A percentile compares a stretch with the other conserved stretches of the same genome.
phyloP scores from a whole-genome alignment of 225 moss, liverwort and hornwort species.

The Polytrichum commune region DNA sequence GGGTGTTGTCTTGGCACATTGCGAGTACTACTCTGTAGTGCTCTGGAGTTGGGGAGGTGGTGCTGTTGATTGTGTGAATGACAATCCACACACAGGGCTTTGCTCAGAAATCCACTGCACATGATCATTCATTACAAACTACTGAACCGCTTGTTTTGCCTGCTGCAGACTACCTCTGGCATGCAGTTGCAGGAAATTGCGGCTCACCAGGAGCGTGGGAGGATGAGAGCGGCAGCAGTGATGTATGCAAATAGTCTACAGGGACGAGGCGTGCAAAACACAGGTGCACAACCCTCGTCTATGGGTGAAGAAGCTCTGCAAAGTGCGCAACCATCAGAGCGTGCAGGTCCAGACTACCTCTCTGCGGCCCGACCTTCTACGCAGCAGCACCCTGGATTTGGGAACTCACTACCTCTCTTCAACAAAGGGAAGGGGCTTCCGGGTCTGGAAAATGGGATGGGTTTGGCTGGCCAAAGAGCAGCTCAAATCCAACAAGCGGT shows the following conservation, averaged over 20 bases:
- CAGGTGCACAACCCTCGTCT: slow-evolving; percentile 25
- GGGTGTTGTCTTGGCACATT: neutral
- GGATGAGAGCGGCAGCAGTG: slow-evolving; percentile 27
- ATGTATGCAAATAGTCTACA: slow-evolving; percentile 35
- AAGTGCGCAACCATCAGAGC: slow-evolving; percentile 30
- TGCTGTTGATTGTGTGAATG: neutral
- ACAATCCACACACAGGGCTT: neutral
- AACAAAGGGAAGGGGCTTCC: slow-evolving; percentile 22
- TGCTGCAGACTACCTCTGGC: slow-evolving; percentile 14
- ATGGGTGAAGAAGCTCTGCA: slow-evolving; percentile 37
- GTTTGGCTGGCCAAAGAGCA: slow-evolving; percentile 29
- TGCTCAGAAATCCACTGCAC: too few species aligned
- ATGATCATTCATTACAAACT: neutral
- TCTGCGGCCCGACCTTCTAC: slow-evolving; percentile 28
- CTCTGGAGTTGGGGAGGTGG: neutral
- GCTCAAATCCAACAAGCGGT: slow-evolving; percentile 26
- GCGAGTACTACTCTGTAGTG: neutral
- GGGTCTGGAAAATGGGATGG: slow-evolving; percentile 29
- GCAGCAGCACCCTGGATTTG: slow-evolving; percentile 48
- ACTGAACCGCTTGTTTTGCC: neutral
- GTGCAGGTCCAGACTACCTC: slow-evolving; percentile 30
- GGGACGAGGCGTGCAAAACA: slow-evolving; percentile 26
- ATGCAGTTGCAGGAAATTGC: slow-evolving; percentile 24
- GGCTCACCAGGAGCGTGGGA: slow-evolving; percentile 20
- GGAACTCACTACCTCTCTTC: slow-evolving; percentile 44